phyloP scores from a whole-genome alignment of 2,329 filamentous ascomycete species.

The Lasiodiplodia sp. region DNA sequence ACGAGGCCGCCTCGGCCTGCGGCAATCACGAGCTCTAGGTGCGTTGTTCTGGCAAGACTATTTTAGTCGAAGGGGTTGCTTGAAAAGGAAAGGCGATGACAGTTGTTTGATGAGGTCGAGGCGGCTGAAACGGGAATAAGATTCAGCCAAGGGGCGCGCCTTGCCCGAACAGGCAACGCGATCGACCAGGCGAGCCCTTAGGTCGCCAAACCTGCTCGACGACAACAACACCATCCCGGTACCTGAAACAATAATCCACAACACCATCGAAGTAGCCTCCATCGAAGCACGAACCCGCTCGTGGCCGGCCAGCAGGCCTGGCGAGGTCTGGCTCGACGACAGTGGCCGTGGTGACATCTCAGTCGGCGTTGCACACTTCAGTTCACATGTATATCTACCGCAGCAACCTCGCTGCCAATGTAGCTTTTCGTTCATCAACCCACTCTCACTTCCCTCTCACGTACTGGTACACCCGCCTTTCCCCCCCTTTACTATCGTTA shows the following conservation, averaged over 20 bases:
- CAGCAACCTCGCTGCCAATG: background rate
- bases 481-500: background rate
- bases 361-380: background rate
- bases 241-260: conserved; percentile 15
- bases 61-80: background rate
- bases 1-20: background rate
- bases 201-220: background rate
- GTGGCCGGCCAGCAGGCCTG: background rate
- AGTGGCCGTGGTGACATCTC: background rate
- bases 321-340: background rate
- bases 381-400: background rate
- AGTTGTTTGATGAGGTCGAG: conserved; percentile 18
- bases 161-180: conserved; percentile 9
- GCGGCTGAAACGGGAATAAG: conserved; percentile 18
- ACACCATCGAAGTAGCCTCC: conserved; percentile 5
- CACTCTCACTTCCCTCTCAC: conserved; percentile 4
- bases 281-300: background rate
- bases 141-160: conserved; percentile 3
- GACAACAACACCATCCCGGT: background rate
- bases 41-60: background rate
- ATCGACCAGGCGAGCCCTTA: conserved; percentile 1
- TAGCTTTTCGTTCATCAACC: background rate
- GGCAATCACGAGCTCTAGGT: background rate
- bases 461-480: conserved; percentile 3
- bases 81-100: background rate